Evolutionary conservation across 805 yeast species (phyloP).

Genomic region (Starmera pachycereana): DNA sequence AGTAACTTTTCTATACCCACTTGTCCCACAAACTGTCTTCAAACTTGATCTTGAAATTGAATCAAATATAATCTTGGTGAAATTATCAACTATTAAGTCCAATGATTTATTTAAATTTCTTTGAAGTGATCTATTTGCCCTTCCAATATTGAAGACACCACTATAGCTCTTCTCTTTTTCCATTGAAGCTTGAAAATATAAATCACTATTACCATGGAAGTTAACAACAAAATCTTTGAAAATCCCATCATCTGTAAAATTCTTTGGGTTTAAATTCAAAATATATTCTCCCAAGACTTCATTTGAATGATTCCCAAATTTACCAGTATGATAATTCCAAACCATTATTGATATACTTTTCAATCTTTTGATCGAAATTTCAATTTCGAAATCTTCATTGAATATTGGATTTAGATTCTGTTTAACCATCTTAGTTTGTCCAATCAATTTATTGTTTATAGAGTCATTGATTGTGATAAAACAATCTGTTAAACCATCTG

Average conservation of each 20-base stretch:
- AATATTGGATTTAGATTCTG: conserved; percentile 65
- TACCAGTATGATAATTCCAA: conserved; percentile 50
- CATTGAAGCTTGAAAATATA: conserved; percentile 57
- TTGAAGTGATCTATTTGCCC: conserved; percentile 54
- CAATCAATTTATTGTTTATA: conserved; percentile 41
- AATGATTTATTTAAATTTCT: conserved; percentile 60
- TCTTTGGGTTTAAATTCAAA: conserved; percentile 49
- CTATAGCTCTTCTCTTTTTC: conserved; percentile 68
- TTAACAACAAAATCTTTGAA: conserved; percentile 52
- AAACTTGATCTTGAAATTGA: conserved; percentile 50
- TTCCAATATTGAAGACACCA: conserved; percentile 72
- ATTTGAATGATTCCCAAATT: conserved; percentile 33
- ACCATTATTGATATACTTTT: conserved; percentile 46
- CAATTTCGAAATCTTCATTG: conserved; percentile 76
- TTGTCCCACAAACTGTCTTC: conserved; percentile 41
- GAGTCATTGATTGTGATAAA: conserved; percentile 58
- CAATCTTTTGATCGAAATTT: conserved; percentile 22
- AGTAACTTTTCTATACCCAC: conserved; percentile 33
- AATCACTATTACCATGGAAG: conserved; percentile 53
- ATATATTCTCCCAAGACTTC: conserved; percentile 57
- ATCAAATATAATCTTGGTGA: conserved; percentile 50
- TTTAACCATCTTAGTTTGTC: conserved; percentile 56
- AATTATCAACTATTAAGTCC: conserved; percentile 62
- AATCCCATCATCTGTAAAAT: conserved; percentile 56
- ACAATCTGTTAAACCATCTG: conserved; percentile 40